Percentiles rank a stretch among this genome's conserved stretches.
Conservation (phyloP, 192 early-diverging fungal species). For the Coemansia sp. region DNA sequence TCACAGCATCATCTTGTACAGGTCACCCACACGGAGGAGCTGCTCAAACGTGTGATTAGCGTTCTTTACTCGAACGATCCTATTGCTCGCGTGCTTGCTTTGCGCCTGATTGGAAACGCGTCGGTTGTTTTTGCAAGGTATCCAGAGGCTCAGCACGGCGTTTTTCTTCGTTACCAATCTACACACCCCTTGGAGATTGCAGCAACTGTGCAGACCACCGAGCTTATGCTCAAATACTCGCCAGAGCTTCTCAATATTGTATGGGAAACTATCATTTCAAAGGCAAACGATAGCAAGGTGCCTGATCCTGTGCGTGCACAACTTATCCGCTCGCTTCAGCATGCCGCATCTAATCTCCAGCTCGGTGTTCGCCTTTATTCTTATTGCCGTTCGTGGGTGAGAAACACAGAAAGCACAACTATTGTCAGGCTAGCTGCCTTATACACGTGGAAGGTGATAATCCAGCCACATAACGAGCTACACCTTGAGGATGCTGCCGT, state of each 20-base stretch:
- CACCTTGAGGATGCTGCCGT: conserved; percentile 27
- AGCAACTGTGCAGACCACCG: conserved; percentile 51
- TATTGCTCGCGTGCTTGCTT: conserved; percentile 50
- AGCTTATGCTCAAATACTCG: conserved; percentile 48
- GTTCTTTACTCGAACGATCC: conserved; percentile 57
- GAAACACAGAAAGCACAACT: conserved; percentile 19
- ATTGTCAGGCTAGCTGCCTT: conserved; percentile 33
- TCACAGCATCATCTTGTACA: conserved; percentile 45
- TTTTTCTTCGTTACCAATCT: conserved; percentile 50
- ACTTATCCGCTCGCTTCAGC: conserved; percentile 46
- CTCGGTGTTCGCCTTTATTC: conserved; percentile 41
- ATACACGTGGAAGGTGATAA: conserved; percentile 26
- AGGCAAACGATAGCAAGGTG: conserved; percentile 29
- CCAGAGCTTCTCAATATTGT: conserved; percentile 46
- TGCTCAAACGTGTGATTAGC: conserved; percentile 49
- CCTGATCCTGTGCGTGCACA: conserved; percentile 40
- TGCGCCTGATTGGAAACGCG: conserved; percentile 53
- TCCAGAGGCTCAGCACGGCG: conserved; percentile 56
- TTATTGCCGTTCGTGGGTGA: conserved; percentile 36
- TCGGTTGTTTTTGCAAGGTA: conserved; percentile 49
- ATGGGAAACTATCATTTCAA: conserved; percentile 50
- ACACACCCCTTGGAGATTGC: conserved; percentile 53
- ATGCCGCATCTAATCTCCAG: conserved; percentile 45
- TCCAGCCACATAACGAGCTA: conserved; percentile 49
- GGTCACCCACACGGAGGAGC: conserved; percentile 46